Evolutionary conservation across 1,284 basidiomycete species (phyloP), one percentile per base, ranked within the genome.

Genomic region (Microbotryum lychnidis-dioicae): DNA sequence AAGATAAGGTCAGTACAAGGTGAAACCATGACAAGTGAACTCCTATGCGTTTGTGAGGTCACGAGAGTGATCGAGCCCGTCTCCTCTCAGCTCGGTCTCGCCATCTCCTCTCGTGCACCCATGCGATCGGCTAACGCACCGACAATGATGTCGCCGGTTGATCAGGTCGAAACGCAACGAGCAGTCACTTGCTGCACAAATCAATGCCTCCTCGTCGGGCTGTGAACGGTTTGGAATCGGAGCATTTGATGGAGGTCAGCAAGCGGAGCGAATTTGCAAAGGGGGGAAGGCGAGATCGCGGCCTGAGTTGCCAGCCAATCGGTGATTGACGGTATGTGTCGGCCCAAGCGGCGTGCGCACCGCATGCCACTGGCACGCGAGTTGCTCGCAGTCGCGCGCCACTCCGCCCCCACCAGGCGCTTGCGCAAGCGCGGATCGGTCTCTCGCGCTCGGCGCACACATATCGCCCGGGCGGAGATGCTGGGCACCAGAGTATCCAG

Each of bases 131-230:
- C 27, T 10, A 53, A 53, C 51, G 25, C 14, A 53, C 51, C 51
- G 33, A 29, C 51, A 53, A 31, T 53, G 51, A 53, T 53, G 51
- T 53, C 33, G 25, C 25, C 51, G n/a, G 20, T 29, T 33, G 25
- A 53, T n/a, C 51, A 53, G 31, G 25, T 25, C 25, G 51, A 53
- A 53, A 29, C 51, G 51, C 33, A 29, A 25, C n/a, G n/a, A 29
- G 25, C 51, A 53, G 20, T 23, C 33, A n/a, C 25, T 25, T n/a
- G 25, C 51, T 9, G 51, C 25, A 29, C 51, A 53, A 20, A 53
- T 53, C 51, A 53, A 31, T n/a, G 51, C 51, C 33, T 53, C 51
- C 51, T 53, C 51, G 51, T 53, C 51, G 18, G 51, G 51, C 51
- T 53, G n/a, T 53, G 25, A 29, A 20, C n/a, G n/a, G 27, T 14